Evolutionary conservation across 2,329 filamentous ascomycete species (phyloP).

Genomic region (Verticillium nonalfalfae): DNA sequence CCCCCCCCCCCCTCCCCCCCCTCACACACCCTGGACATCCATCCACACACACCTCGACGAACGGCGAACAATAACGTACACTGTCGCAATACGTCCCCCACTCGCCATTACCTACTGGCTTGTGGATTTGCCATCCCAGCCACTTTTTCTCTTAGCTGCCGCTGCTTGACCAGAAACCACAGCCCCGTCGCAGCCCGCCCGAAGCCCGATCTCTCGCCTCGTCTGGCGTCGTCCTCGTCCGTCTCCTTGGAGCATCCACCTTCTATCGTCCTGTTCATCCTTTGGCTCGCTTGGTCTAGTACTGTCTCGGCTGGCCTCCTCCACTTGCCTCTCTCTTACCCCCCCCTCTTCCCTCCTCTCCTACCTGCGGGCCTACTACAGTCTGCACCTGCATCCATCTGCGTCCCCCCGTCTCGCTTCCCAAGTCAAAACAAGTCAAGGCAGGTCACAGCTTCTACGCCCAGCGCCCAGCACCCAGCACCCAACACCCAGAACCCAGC

Average conservation of each 20-base stretch:
- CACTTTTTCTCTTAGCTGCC: conserved; percentile 1
- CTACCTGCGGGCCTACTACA: neutral
- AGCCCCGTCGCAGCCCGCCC: neutral
- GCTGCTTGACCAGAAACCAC: neutral
- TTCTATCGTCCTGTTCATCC: neutral
- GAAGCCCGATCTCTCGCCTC: neutral
- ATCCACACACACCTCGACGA: neutral
- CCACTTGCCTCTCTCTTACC: neutral
- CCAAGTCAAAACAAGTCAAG: neutral
- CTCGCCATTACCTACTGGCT: neutral
- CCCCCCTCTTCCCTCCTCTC: neutral
- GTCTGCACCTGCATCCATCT: neutral
- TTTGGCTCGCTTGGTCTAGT: neutral
- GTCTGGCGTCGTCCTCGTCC: neutral
- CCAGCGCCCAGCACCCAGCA: neutral
- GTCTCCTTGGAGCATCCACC: neutral
- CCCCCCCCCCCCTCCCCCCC: no score
- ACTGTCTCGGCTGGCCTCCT: neutral
- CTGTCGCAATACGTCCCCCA: conserved; percentile 7
- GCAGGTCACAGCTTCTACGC: conserved; percentile 2
- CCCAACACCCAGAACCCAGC: neutral
- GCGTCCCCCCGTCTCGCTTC: neutral
- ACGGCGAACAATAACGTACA: neutral
- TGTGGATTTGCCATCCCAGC: neutral
- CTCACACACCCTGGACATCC: neutral